Base-by-base conservation (phyloP, 2,329 filamentous ascomycete genomes). In the Calonectria crousiana region DNA sequence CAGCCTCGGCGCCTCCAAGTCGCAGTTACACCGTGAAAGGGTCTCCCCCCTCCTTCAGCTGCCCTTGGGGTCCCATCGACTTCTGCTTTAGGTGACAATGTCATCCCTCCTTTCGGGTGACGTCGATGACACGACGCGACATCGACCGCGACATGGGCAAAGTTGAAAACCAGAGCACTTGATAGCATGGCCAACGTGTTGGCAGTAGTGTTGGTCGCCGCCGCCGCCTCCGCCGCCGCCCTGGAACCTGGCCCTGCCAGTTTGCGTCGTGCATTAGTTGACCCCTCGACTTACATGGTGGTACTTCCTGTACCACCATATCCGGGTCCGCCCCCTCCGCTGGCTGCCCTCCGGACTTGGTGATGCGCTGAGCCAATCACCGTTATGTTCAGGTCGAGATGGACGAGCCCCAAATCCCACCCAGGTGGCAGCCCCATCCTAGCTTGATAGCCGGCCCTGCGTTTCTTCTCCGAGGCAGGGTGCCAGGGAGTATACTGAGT, bases 211-310 rank as follows among this genome's bases (percentile, higher is more conserved):
- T 56, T 74, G 69, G 73, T 53, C 52, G 67, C 62, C 74, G 60
- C 41, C 51, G 66, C 69, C 69, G 53, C n/a, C n/a, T n/a, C 53
- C 53, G 41, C 56, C 74, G 66, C 66, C 49, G 74, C 75, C 74
- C 74, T 80, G 78, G 78, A 75, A 75, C 71, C 77, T 72, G 74
- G 65, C 78, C 69, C 68, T 78, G 71, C 73, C 75, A 75, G 66
- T 77, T 69, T 75, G 77, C 71, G 67, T 69, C 69, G 60, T 62
- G 73, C 79, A 73, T 78, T 75, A 79, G 56, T 60, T 38, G 56
- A 79, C 74, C 74, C 79, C 71, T 81, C 74, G 74, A 80, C 75
- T 77, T 76, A 78, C 73, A 74, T 73, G 56, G 56, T 36, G 56
- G 56, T 60, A 60, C 56, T 6, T 60, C 34, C 34, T 60, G 56